A percentile compares a stretch with the other conserved stretches of the same genome.
phyloP scores from a whole-genome alignment of 495 filamentous ascomycete species.

The Hypoxylon lenormandii region DNA sequence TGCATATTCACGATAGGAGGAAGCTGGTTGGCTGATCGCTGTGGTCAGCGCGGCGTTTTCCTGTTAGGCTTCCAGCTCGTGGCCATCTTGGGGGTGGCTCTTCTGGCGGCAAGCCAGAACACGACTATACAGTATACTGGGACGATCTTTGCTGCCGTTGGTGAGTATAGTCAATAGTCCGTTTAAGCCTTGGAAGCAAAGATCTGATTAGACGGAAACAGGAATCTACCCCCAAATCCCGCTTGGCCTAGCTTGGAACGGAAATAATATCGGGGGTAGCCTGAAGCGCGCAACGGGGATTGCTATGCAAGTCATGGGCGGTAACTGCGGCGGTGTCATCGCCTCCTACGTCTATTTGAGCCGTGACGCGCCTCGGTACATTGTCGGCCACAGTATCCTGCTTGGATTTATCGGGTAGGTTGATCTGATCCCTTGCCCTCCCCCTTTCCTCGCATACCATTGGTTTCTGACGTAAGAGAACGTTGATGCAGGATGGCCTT shows the following conservation, averaged over 20 bases:
- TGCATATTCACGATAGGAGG: conserved; percentile 63
- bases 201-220: conserved; percentile 1
- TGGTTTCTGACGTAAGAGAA: background rate
- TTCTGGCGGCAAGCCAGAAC: conserved; percentile 66
- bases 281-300: conserved; percentile 80
- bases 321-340: conserved; percentile 77
- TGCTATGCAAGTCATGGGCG: conserved; percentile 81
- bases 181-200: background rate
- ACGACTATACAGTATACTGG: conserved; percentile 75
- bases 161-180: conserved; percentile 14
- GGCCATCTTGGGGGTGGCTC: conserved; percentile 70
- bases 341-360: conserved; percentile 74
- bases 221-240: conserved; percentile 80
- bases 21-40: conserved; percentile 65
- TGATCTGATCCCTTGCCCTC: background rate
- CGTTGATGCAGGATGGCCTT: conserved; percentile 56
- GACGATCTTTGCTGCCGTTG: conserved; percentile 69
- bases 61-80: conserved; percentile 64
- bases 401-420: conserved; percentile 55
- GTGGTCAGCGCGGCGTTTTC: conserved; percentile 63
- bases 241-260: conserved; percentile 79
- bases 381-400: conserved; percentile 68
- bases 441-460: background rate
- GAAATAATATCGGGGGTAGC: conserved; percentile 80
- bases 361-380: conserved; percentile 69